Evolutionary conservation across 768 basidiomycete species (phyloP).

Genomic region (Pulveroboletus sp.): DNA sequence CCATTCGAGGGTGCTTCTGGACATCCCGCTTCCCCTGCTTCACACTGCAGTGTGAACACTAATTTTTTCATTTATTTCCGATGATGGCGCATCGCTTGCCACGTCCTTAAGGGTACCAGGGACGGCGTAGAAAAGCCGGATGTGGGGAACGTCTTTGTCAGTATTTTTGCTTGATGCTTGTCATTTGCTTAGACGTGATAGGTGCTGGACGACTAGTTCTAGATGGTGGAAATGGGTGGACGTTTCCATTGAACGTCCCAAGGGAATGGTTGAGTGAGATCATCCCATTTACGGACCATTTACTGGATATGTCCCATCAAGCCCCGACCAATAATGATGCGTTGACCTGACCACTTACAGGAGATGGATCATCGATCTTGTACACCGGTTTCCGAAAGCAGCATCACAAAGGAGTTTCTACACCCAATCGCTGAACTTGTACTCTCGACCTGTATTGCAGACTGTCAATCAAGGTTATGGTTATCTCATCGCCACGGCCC

Average conservation of each 20-base stretch:
- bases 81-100: not conserved
- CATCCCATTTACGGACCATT: not conserved
- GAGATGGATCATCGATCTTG: slow-evolving; percentile 3
- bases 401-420: not conserved
- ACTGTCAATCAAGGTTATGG: slow-evolving; percentile 7
- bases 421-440: not conserved
- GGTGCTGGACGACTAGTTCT: not conserved
- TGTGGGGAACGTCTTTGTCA: not conserved
- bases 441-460: not conserved
- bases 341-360: too few species aligned
- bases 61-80: slow-evolving; percentile 2
- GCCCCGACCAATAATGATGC: not conserved
- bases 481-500: slow-evolving; percentile 10
- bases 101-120: not conserved
- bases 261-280: not conserved
- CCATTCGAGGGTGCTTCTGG: not conserved
- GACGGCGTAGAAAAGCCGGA: not conserved
- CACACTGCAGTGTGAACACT: not conserved
- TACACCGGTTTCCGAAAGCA: not conserved
- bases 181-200: too few species aligned
- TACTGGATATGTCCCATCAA: slow-evolving; percentile 3
- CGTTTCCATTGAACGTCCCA: slow-evolving; percentile 3
- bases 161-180: too few species aligned
- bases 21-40: not conserved
- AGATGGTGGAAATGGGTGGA: not conserved